Percentiles rank a stretch among this genome's conserved stretches.
Conservation (phyloP, 2,329 filamentous ascomycete genomes). For the Cladosporium sp. region DNA sequence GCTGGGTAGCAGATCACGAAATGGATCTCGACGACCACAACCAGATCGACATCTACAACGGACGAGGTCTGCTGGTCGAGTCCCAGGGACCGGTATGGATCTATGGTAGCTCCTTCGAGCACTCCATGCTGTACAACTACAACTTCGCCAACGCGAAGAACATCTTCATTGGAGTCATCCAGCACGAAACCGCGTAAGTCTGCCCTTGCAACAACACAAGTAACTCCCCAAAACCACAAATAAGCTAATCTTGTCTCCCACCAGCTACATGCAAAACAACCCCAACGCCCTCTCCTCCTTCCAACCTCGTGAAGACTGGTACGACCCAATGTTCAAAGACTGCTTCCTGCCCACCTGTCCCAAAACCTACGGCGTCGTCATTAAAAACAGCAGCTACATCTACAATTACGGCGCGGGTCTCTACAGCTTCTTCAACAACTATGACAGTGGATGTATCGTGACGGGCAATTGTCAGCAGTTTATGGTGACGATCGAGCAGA, state of each 20-base stretch:
- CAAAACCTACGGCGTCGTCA: conserved; percentile 73
- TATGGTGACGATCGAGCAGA: conserved; percentile 40
- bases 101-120: conserved; percentile 66
- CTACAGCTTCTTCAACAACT: conserved; percentile 56
- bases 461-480: conserved; percentile 47
- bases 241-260: not conserved
- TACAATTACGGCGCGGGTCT: conserved; percentile 54
- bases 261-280: conserved; percentile 70
- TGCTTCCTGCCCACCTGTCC: conserved; percentile 55
- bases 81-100: conserved; percentile 39
- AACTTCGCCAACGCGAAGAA: conserved; percentile 73
- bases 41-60: conserved; percentile 81
- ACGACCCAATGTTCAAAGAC: conserved; percentile 65
- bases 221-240: not conserved
- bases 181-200: conserved; percentile 79
- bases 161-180: conserved; percentile 77
- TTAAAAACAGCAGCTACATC: conserved; percentile 55
- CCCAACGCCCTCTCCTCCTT: conserved; percentile 68
- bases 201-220: not conserved
- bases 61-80: conserved; percentile 75
- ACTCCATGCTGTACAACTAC: conserved; percentile 69
- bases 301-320: conserved; percentile 51
- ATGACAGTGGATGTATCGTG: conserved; percentile 45
- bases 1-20: conserved; percentile 89
- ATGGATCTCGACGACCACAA: conserved; percentile 68